These are phyloP conservation scores for Blastocystis sp. DNA, from an alignment of 352 stramenopile species.

Conservation along the genomic window DNA sequence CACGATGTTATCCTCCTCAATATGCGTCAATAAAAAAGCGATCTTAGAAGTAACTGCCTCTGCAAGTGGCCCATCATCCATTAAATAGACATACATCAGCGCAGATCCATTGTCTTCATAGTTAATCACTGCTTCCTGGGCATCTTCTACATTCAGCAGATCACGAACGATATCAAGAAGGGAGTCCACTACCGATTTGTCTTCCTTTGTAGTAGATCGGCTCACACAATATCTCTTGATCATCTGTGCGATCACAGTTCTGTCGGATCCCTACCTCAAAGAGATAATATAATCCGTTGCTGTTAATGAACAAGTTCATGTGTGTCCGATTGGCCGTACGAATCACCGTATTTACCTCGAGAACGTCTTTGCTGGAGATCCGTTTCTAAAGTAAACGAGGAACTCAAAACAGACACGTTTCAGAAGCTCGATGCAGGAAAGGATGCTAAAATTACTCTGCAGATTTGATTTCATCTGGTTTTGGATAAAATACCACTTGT, in stretches of 20 bases:
- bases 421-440: conserved; percentile 12
- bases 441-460: neutral
- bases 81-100: neutral
- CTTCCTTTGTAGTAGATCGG: neutral
- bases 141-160: neutral
- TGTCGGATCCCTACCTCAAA: neutral
- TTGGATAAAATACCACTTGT: conserved; percentile 13
- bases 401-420: neutral
- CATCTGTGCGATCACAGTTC: neutral
- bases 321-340: neutral
- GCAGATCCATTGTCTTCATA: neutral
- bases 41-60: neutral
- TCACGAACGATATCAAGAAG: neutral
- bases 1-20: neutral
- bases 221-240: conserved; percentile 36
- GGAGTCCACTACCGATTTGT: neutral
- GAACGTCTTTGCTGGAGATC: neutral
- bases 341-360: neutral
- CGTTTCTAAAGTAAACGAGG: neutral
- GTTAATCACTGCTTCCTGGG: neutral
- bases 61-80: neutral
- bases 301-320: neutral
- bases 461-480: conserved; percentile 40
- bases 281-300: neutral
- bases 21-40: neutral